Conservation (phyloP, 2,329 filamentous ascomycete genomes). For the Endocalyx cinctus region DNA sequence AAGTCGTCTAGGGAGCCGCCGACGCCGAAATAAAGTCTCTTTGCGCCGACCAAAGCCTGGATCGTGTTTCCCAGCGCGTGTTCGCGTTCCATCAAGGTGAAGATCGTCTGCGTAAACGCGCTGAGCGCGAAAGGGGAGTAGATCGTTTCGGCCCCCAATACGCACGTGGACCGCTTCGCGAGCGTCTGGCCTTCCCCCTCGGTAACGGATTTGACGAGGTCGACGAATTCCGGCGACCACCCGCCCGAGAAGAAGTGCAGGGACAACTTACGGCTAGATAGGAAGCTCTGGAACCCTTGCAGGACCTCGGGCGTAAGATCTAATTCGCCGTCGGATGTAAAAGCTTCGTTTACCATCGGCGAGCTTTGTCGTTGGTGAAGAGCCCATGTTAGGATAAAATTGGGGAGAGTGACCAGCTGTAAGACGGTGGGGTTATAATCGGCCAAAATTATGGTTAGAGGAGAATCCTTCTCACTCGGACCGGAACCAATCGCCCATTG, state of each 20-base stretch:
- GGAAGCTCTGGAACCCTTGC: constrained; percentile 50
- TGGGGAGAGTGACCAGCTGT: constrained; percentile 73
- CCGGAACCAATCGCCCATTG: constrained; percentile 47
- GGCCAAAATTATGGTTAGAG: constrained; percentile 60
- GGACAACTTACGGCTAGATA: constrained; percentile 46
- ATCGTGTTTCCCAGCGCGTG: constrained; percentile 38
- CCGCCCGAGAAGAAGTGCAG: constrained; percentile 69
- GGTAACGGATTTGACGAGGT: constrained; percentile 40
- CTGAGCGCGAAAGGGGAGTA: constrained; percentile 70
- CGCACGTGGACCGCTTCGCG: constrained; percentile 40
- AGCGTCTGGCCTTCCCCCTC: constrained; percentile 5
- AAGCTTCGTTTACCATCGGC: constrained; percentile 38
- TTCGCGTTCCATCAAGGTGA: constrained; percentile 41
- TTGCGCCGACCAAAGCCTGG: constrained; percentile 66
- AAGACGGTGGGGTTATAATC: constrained; percentile 80
- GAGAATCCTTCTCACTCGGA: constrained; percentile 16
- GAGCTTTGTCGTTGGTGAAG: constrained; percentile 36
- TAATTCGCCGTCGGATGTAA: constrained; percentile 48
- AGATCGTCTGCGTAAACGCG: constrained; percentile 64
- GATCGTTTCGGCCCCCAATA: constrained; percentile 77
- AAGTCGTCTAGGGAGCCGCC: constrained; percentile 79
- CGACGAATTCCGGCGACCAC: constrained; percentile 64
- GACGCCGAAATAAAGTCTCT: constrained; percentile 79
- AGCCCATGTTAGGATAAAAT: constrained; percentile 68
- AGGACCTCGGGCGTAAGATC: constrained; percentile 58